Percentiles rank a stretch among this genome's conserved stretches.
These are phyloP conservation scores for Lentinula sp. DNA, from an alignment of 768 basidiomycete genomes.

Conservation along the genomic window DNA sequence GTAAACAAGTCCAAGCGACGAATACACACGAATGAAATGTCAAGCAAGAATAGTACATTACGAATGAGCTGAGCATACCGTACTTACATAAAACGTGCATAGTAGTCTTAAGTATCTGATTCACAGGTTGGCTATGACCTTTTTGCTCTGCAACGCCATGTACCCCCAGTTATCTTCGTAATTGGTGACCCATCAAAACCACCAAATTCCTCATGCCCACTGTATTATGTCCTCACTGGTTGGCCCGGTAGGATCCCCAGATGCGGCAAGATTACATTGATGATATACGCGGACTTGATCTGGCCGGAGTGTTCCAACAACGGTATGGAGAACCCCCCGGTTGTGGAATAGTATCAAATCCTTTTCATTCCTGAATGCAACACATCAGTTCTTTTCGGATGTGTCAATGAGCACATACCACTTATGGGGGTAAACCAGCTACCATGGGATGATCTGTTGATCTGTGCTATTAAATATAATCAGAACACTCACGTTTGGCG, in stretches of 20 bases:
- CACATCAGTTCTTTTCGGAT: neutral
- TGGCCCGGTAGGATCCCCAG: constrained; percentile 43
- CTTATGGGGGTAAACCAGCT: constrained; percentile 52
- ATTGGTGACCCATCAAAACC: no score
- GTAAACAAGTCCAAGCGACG: no score
- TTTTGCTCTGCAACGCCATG: no score
- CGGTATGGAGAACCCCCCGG: constrained; percentile 53
- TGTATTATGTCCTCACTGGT: constrained; percentile 33
- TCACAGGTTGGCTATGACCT: no score
- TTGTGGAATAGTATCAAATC: constrained; percentile 62
- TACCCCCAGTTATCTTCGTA: no score
- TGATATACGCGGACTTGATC: constrained; percentile 46
- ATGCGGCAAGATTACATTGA: constrained; percentile 54
- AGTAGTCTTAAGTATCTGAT: no score
- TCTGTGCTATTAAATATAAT: no score
- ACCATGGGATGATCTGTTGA: neutral
- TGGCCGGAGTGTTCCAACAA: constrained; percentile 47
- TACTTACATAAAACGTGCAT: no score
- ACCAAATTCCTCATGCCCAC: constrained; percentile 27
- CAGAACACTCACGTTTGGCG: constrained; percentile 35
- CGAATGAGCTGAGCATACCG: no score
- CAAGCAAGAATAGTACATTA: no score
- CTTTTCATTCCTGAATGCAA: constrained; percentile 30
- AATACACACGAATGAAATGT: no score
- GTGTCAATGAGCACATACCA: constrained; percentile 26